Base-by-base conservation (phyloP, 441 rosid species). In the Biscutella laevigata region DNA sequence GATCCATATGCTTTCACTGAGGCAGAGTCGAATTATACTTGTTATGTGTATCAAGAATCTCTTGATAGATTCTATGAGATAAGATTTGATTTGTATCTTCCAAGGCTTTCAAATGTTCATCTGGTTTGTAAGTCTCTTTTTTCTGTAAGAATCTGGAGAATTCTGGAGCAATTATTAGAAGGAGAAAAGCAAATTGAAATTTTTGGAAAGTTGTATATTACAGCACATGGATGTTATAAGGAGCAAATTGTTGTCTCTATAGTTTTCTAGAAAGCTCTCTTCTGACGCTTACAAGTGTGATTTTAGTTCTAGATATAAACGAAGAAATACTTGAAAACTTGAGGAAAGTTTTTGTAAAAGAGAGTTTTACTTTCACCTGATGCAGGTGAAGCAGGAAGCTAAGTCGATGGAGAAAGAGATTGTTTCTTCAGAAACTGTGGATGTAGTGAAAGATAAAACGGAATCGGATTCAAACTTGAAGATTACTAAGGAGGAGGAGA, bases 381-480 rank as follows among this genome's bases (percentile, higher is more conserved):
- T 59, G 61, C 66, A 66, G 53, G 57, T 46, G 38, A 33, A 9
- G 42, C 62, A 49, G 44, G 68, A 56, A 38, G 38, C 60, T 42
- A 68, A 56, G 47, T 37, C 56, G 64, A 57, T 62, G 64, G 68
- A 56, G 11, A 61, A 68, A 61, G 64, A 68, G 25, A 50, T 44
- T 47, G 53, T 43, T 29, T 48, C 40, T 4, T 9, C 40, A 22
- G 61, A 59, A 22, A 36, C 52, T 41, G 4, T 13, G 0, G 57
- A 59, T 38, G 66, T 44, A 36, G 56, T 59, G 24, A 13, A 24
- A 32, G 57, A 45, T 16, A 19, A 37, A 52, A 39, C 39, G 17
- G 27, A 29, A 29, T 52, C 49, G 25, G 56, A 58, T 52, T 52
- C 51, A 59, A 45, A 38, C 56, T 14, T 24, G 20, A 15, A 0